These are phyloP conservation scores for Phanerodontia chrysosporium DNA, from an alignment of 768 basidiomycete genomes.

Conservation along the genomic window DNA sequence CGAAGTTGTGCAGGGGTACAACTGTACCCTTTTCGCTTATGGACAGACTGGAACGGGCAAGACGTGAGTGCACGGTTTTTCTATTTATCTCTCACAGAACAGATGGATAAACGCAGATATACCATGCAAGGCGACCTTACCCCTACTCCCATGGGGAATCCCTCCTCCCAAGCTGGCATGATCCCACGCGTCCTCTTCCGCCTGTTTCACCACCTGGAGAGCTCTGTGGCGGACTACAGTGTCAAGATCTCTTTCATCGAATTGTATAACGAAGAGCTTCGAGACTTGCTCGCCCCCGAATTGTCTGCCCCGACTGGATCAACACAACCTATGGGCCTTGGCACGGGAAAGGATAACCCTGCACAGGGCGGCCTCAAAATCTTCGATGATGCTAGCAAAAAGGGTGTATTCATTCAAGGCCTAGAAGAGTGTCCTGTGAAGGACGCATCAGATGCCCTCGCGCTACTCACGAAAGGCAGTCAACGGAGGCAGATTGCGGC, in stretches of 20 bases:
- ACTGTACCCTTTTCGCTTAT: slow-evolving; percentile 96
- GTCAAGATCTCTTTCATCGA: slow-evolving; percentile 94
- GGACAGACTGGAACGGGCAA: slow-evolving; percentile 99
- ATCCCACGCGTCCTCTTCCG: slow-evolving; percentile 91
- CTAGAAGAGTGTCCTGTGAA: slow-evolving; percentile 86
- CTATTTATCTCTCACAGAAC: too few relatives aligned
- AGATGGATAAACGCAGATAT: slow-evolving; percentile 42
- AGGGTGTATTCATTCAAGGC: slow-evolving; percentile 91
- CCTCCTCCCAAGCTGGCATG: slow-evolving; percentile 89
- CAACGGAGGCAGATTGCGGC: slow-evolving; percentile 89
- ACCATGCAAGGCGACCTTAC: slow-evolving; percentile 97
- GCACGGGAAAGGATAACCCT: slow-evolving; percentile 40
- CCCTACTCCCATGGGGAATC: slow-evolving; percentile 81
- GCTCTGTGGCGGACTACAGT: slow-evolving; percentile 73
- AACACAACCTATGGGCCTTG: slow-evolving; percentile 77
- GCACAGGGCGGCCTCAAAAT: slow-evolving; percentile 70
- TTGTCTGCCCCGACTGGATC: slow-evolving; percentile 62
- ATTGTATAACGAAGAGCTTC: slow-evolving; percentile 96
- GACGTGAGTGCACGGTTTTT: slow-evolving; percentile 59
- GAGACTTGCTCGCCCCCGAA: slow-evolving; percentile 86
- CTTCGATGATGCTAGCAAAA: slow-evolving; percentile 87
- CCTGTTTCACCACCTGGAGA: slow-evolving; percentile 85
- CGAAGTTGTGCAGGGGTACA: slow-evolving; percentile 93
- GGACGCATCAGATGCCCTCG: slow-evolving; percentile 77
- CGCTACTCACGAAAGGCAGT: slow-evolving; percentile 83